Evolutionary conservation across 495 filamentous ascomycete genomes (phyloP), one percentile per base, ranked within the genome.

Genomic region (Talaromyces ruber): DNA sequence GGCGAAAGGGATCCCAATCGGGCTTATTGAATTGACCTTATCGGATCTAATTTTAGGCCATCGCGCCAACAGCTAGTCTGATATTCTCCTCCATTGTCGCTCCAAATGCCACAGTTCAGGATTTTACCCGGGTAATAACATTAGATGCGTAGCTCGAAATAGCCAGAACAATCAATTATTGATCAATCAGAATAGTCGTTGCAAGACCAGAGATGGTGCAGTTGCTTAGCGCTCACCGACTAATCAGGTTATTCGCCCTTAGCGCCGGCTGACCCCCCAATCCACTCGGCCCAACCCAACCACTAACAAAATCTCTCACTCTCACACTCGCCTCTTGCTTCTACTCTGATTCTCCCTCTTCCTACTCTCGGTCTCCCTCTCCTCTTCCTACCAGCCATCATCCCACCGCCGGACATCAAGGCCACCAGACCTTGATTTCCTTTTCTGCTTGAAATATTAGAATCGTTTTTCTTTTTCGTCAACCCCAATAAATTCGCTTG

Each of bases 361-460:
- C 45, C 14, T 47, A 1, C 43, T 32, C 59, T 52, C 43, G n/a
- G n/a, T 25, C 57, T 39, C 37, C 21, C 21, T 43, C 57, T 63
- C 67, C 67, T 62, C 62, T 60, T 62, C 52, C 58, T 62, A 59
- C 32, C 54, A 32, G 24, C 63, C 66, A 64, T 34, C 66, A 65
- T 64, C 67, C 64, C 58, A 43, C 30, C 62, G 60, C 63, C 55
- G 59, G 63, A 66, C 64, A 67, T 74, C 74, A 75, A 76, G 74
- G 71, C 74, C 26, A 62, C 68, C 1, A 66, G 74, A 63, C 74
- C 74, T 76, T 77, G 71, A 63, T 58, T 66, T 62, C 63, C 63
- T 70, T 58, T 64, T 59, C 2, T 47, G 9, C 14, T 43, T 24
- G 26, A 54, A 9, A 12, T 22, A 54, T 28, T 3, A 28, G 51